A percentile compares a stretch with the other conserved stretches of the same genome.
These are phyloP conservation scores for Bipolaris cookei DNA, from an alignment of 2,329 filamentous ascomycete species.

Conservation along the genomic window DNA sequence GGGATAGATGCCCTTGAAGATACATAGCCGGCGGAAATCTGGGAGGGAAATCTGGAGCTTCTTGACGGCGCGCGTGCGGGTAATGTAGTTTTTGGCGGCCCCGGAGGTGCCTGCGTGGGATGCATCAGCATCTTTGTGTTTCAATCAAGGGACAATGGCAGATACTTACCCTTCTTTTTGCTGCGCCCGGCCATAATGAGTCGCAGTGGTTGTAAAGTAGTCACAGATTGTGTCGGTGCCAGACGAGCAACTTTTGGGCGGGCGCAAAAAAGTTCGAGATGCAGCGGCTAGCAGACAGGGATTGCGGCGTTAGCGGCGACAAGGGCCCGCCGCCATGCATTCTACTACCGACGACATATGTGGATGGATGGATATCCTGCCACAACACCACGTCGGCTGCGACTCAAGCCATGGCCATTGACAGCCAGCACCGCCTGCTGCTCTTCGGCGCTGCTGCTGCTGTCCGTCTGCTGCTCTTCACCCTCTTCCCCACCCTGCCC, in stretches of 20 bases:
- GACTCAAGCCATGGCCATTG: conserved; percentile 52
- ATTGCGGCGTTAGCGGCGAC: conserved; percentile 28
- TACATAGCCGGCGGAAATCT: conserved; percentile 97
- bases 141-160: rapidly evolving
- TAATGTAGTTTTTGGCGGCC: conserved; percentile 98
- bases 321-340: conserved; percentile 19
- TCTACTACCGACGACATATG: too few relatives aligned
- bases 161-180: conserved; percentile 67
- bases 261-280: conserved; percentile 44
- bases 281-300: conserved; percentile 28
- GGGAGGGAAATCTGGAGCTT: conserved; percentile 97
- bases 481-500: conserved; percentile 81
- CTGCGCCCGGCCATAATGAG: conserved; percentile 45
- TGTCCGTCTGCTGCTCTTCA: conserved; percentile 79
- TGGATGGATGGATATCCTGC: not conserved
- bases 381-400: conserved; percentile 11
- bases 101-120: conserved; percentile 71
- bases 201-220: not conserved
- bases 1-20: conserved; percentile 99
- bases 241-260: conserved; percentile 17
- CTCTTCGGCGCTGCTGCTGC: conserved; percentile 79
- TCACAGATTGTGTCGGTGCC: conserved; percentile 12
- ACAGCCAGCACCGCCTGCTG: conserved; percentile 61
- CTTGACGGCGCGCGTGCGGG: conserved; percentile 92
- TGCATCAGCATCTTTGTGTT: conserved; percentile 22